Base-by-base conservation (phyloP, 2,329 filamentous ascomycete genomes). In the Diaporthe sp. region DNA sequence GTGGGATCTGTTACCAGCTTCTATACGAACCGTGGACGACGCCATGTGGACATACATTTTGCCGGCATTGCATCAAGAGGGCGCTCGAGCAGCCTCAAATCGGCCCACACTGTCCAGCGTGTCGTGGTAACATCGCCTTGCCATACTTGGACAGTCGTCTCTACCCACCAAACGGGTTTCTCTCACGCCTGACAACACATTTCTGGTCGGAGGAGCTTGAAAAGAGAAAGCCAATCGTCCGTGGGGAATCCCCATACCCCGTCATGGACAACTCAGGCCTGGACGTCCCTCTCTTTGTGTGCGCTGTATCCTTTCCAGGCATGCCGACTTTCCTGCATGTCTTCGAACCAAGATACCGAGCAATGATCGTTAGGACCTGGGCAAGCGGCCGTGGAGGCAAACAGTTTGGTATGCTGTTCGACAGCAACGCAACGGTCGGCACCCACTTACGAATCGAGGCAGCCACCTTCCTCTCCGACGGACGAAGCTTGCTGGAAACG, bases 311-410 rank as follows among this genome's bases (percentile, higher is more conserved):
- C 0, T 96, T 97, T 78, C 96, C 96, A 1, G 87, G 88, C 2
- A 95, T 96, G 90, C 94, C 93, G 0, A 96, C 94, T 0, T 97
- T 97, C 78, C 85, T 98, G 4, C 94, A 97, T 79, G 90, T 98
- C n/a, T 98, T 97, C 80, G 96, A 98, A 81, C 94, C 94, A n/a
- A 90, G 94, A 9, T 98, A 98, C 81, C 91, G 94, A 10, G 87
- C 97, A n/a, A 97, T 98, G 94, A 93, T 98, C 50, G 89, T 93
- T 61, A 90, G 95, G 47, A 93, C 91, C 0, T 85, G 74, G 74
- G 72, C 37, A 22, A 42, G 68, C 30, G 72, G 97, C 70, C 93
- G 95, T 76, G 91, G 92, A 0, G 90, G 93, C 75, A 87, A 90
- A 19, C 94, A 91, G 32, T 98, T 98, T 79, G 96, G 96, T 32